Evolutionary conservation across 306 rosid genomes (phyloP), one percentile per base, ranked within the genome.

Genomic region (Trifolium repens): DNA sequence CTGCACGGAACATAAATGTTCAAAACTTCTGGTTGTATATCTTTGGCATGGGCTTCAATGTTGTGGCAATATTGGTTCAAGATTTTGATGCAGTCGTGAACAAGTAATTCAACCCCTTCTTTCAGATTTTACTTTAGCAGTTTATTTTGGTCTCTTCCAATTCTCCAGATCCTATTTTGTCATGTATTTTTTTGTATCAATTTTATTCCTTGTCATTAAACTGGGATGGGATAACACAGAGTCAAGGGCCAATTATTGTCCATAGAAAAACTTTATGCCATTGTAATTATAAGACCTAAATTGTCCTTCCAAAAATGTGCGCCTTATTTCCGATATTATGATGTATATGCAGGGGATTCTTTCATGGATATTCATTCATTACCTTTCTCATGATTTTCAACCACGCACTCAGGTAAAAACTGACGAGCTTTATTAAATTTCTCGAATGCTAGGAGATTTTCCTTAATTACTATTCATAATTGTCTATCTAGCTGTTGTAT

Each of bases 21-120:
- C 99, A 94, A 76, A 91, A 94, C 85, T 94, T 94, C 84, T 94
- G 97, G 98, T 79, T 94, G 87, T 94, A 94, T 40, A 78, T 91
- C 63, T 94, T 91, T 72, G 97, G 98, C 59, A 94, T 94, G 98
- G 80, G 82, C 58, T 92, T 94, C 92, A 94, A 94, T 77, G 93
- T 88, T 79, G 73, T 87, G 76, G 98, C 97, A 55, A 94, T 92
- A 79, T 24, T 94, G 89, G 79, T 90, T 87, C 98, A 91, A 89
- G 98, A 94, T 88, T 94, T 89, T 69, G 96, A 94, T 86, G 92
- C 92, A 5, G 97, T 94, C 65, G 71, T 87, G 81, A 94, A 87
- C 87, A 87, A 90, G 97, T 94, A 91, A 84, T 59, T 75, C 75
- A 16, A 78, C 13, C 24, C 71, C 59, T 77, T 49, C 67, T 67